These are phyloP conservation scores for Stellera chamaejasme DNA, from an alignment of 345 rosid genomes.

Conservation along the genomic window DNA sequence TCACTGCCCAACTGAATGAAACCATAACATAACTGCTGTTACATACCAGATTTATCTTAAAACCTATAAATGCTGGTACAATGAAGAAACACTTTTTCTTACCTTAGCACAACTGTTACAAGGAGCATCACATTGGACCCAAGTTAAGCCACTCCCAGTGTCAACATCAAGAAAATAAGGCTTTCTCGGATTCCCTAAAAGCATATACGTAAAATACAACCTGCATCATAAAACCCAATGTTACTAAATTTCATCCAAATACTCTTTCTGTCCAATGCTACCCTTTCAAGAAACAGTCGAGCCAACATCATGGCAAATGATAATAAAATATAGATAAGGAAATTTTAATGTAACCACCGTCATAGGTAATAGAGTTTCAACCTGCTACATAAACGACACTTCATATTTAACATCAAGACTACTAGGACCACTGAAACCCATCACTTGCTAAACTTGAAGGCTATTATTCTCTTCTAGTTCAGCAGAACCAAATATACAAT, in stretches of 20 bases:
- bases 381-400: too few relatives aligned
- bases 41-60: neutral
- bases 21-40: neutral
- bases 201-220: constrained; percentile 62
- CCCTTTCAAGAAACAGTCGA: too few relatives aligned
- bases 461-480: too few relatives aligned
- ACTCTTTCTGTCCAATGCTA: too few relatives aligned
- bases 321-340: too few relatives aligned
- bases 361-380: too few relatives aligned
- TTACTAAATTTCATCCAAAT: neutral
- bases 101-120: constrained; percentile 93
- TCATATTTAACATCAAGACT: too few relatives aligned
- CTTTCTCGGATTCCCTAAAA: constrained; percentile 60
- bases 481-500: too few relatives aligned
- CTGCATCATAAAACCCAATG: constrained; percentile 23
- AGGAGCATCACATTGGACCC: constrained; percentile 98
- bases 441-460: too few relatives aligned
- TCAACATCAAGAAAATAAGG: constrained; percentile 77
- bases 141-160: constrained; percentile 92
- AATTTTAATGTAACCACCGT: too few relatives aligned
- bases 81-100: constrained; percentile 3
- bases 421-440: too few relatives aligned
- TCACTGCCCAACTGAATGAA: neutral
- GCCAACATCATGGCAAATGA: too few relatives aligned
- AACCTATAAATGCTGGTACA: neutral